These are phyloP conservation scores for Globisporangium okanoganense DNA, from an alignment of 352 stramenopile genomes.

Conservation along the genomic window DNA sequence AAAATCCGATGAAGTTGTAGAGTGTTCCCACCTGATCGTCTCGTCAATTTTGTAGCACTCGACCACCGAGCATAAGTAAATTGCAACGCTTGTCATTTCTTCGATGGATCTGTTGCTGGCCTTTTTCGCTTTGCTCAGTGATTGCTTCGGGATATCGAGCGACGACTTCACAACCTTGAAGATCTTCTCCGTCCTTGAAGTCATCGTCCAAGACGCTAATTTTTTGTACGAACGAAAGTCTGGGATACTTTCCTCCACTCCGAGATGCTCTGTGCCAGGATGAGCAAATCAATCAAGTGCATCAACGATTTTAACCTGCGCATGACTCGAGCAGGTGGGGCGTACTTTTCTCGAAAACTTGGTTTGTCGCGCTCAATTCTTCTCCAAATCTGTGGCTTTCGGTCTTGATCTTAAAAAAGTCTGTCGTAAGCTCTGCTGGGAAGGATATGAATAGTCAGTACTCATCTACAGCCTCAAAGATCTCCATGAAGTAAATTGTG, in stretches of 20 bases:
- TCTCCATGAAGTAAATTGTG: background rate
- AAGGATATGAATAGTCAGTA: no score
- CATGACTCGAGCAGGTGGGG: no score
- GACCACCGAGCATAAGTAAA: slow-evolving; percentile 45
- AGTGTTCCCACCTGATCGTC: background rate
- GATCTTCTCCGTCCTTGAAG: slow-evolving; percentile 30
- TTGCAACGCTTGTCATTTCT: slow-evolving; percentile 22
- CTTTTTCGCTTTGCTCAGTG: slow-evolving; percentile 10
- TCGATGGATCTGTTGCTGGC: slow-evolving; percentile 26
- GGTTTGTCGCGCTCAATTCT: background rate
- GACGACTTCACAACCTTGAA: background rate
- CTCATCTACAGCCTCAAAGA: no score
- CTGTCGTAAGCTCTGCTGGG: background rate
- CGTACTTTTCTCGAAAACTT: background rate
- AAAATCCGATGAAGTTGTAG: no score
- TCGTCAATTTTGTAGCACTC: slow-evolving; percentile 50
- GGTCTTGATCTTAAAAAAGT: background rate
- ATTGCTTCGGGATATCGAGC: background rate
- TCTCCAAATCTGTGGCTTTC: background rate
- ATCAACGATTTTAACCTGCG: background rate
- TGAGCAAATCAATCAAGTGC: background rate
- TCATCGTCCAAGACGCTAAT: slow-evolving; percentile 30
- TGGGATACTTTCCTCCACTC: background rate
- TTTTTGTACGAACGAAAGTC: slow-evolving; percentile 3
- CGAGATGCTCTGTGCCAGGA: background rate